Percentiles rank a stretch among this genome's conserved stretches.
Conservation (phyloP, 129 eudicot genomes). For the Centella asiatica region DNA sequence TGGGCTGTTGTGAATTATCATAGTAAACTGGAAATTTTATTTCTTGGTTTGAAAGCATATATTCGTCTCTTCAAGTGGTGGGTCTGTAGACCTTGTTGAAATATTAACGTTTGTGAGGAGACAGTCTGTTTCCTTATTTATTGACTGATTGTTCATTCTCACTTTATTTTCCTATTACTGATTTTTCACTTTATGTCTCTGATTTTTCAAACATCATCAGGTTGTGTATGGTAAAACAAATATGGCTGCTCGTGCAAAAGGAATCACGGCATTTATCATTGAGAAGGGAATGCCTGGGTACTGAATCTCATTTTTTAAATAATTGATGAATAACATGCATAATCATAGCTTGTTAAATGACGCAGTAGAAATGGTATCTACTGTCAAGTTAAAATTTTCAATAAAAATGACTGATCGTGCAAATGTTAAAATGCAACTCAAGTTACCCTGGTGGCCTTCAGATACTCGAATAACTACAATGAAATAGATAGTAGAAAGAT, state of each 20-base stretch:
- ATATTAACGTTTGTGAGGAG: background rate
- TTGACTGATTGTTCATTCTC: background rate
- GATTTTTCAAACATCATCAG: slow-evolving; percentile 24
- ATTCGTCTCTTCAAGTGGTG: background rate
- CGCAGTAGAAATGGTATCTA: background rate
- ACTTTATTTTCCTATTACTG: background rate
- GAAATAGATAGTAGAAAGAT: no score
- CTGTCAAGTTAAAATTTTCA: background rate
- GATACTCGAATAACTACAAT: no score
- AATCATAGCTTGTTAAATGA: no score
- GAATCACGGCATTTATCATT: slow-evolving; percentile 91
- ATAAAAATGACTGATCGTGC: background rate
- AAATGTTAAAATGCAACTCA: background rate
- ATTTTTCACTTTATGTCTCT: background rate
- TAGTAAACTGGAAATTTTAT: no score
- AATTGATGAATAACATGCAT: no score
- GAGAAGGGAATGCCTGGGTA: slow-evolving; percentile 99
- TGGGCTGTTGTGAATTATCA: no score
- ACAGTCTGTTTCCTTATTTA: no score
- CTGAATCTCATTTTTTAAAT: slow-evolving; percentile 14
- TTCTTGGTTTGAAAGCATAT: no score
- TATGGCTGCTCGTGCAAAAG: slow-evolving; percentile 64
- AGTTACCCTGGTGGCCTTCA: background rate
- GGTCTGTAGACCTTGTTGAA: background rate
- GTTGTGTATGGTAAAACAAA: slow-evolving; percentile 93